Conservation (phyloP, 768 basidiomycete species). For the Sutorius australiensis region DNA sequence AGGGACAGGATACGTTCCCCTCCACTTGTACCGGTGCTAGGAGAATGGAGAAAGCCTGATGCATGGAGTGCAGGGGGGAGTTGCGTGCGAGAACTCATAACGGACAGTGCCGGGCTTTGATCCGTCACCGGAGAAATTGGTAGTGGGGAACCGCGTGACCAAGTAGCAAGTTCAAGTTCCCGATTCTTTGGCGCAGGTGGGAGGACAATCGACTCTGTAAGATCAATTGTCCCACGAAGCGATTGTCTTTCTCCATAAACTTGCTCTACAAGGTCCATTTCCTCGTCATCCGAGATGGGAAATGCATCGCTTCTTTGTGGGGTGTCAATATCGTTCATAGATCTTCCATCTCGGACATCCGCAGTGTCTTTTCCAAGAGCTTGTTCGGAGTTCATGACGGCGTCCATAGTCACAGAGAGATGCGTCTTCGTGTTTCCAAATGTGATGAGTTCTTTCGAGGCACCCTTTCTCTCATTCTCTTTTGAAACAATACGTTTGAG, state of each 20-base stretch:
- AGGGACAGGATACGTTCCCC: conserved; percentile 56
- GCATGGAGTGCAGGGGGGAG: background rate
- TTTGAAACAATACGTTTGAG: conserved; percentile 72
- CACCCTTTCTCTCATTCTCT: conserved; percentile 56
- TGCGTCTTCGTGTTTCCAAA: conserved; percentile 32
- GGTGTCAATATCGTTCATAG: conserved; percentile 10
- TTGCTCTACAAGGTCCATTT: conserved; percentile 96
- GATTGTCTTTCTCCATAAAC: conserved; percentile 79
- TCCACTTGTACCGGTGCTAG: background rate
- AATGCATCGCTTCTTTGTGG: conserved; percentile 19
- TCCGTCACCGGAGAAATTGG: conserved; percentile 46
- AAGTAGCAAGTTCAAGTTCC: conserved; percentile 80
- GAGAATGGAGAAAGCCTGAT: conserved; percentile 4
- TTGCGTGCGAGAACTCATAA: conserved; percentile 9
- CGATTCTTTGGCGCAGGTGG: conserved; percentile 83
- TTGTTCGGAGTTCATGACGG: conserved; percentile 29
- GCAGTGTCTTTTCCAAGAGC: conserved; percentile 29
- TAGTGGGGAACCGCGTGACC: conserved; percentile 57
- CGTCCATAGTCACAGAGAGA: conserved; percentile 18
- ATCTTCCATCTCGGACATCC: conserved; percentile 20
- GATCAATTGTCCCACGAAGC: conserved; percentile 68
- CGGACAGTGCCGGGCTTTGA: conserved; percentile 27
- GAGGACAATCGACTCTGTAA: conserved; percentile 81
- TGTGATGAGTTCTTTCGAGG: conserved; percentile 52
- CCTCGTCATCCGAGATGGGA: conserved; percentile 58